Conservation (phyloP, 2,329 filamentous ascomycete species). For the Thelonectria olida region DNA sequence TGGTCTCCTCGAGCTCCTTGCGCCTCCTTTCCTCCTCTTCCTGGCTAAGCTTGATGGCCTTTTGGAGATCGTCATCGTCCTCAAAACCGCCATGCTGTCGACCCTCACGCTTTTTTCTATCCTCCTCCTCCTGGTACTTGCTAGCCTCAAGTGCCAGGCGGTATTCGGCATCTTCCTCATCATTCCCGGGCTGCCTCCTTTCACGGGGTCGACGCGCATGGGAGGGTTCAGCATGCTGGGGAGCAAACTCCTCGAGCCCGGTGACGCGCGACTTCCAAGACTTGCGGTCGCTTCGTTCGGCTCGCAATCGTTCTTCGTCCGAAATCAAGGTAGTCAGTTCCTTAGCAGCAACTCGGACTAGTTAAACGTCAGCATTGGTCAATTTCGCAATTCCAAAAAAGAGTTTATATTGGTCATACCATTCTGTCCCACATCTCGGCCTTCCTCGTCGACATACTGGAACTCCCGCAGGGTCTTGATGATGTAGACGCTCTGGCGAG, state of each 20-base stretch:
- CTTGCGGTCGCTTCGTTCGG: conserved; percentile 89
- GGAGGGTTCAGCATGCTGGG: conserved; percentile 53
- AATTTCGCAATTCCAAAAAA: background rate
- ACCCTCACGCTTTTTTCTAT: conserved; percentile 76
- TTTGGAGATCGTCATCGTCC: conserved; percentile 89
- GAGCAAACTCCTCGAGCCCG: conserved; percentile 84
- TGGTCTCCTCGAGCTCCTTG: conserved; percentile 86
- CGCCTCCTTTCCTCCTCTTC: conserved; percentile 92
- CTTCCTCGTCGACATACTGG: conserved; percentile 94
- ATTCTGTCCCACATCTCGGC: conserved; percentile 94
- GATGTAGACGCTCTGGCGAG: conserved; percentile 96
- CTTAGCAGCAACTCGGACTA: conserved; percentile 95
- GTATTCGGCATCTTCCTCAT: conserved; percentile 92
- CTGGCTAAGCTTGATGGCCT: conserved; percentile 93
- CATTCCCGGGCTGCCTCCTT: conserved; percentile 62
- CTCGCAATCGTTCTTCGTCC: conserved; percentile 91
- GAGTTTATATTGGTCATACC: conserved; percentile 63
- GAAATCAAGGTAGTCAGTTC: conserved; percentile 91
- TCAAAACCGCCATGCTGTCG: conserved; percentile 61
- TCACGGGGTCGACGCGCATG: conserved; percentile 56
- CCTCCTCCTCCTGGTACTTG: conserved; percentile 94
- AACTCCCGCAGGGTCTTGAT: conserved; percentile 99
- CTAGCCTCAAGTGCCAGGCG: conserved; percentile 92
- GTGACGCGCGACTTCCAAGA: conserved; percentile 97
- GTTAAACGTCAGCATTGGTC: conserved; percentile 27